Conservation (phyloP, 768 basidiomycete genomes). For the Tylopilus sp. region DNA sequence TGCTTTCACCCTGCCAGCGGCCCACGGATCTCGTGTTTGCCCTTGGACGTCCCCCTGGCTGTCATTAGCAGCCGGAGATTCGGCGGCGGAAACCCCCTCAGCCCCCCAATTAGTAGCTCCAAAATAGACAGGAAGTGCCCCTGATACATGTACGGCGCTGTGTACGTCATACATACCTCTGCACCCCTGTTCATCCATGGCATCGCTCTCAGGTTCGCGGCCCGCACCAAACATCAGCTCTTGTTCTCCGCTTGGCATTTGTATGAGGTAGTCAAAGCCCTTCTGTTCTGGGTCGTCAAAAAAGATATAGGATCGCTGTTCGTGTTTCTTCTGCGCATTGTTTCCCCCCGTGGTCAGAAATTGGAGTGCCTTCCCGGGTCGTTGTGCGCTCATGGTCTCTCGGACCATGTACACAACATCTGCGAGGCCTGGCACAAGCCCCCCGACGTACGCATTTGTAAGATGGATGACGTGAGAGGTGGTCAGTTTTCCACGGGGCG, state of each 20-base stretch:
- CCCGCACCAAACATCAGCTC: slow-evolving; percentile 72
- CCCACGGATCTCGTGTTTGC: slow-evolving; percentile 28
- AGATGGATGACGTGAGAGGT: slow-evolving; percentile 48
- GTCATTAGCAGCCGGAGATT: slow-evolving; percentile 6
- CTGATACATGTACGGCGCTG: slow-evolving; percentile 42
- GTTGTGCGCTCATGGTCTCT: slow-evolving; percentile 64
- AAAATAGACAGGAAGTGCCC: slow-evolving; percentile 55
- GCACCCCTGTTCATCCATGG: slow-evolving; percentile 5
- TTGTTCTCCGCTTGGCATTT: slow-evolving; percentile 43
- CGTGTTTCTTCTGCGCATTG: slow-evolving; percentile 27
- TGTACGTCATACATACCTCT: slow-evolving; percentile 33
- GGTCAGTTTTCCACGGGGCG: slow-evolving; percentile 39
- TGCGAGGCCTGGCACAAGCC: slow-evolving; percentile 42
- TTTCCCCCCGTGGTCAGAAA: slow-evolving; percentile 1
- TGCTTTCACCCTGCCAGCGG: slow-evolving; percentile 47
- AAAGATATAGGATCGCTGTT: slow-evolving; percentile 58
- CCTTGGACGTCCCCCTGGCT: slow-evolving; percentile 12
- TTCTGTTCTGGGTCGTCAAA: slow-evolving; percentile 38
- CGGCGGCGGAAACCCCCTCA: slow-evolving; percentile 28
- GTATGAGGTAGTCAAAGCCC: slow-evolving; percentile 67
- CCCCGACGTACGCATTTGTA: slow-evolving; percentile 52
- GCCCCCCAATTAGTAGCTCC: slow-evolving; percentile 41
- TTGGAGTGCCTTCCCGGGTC: slow-evolving; percentile 41
- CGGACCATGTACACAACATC: slow-evolving; percentile 34
- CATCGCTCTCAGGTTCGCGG: slow-evolving; percentile 25